Base-by-base conservation (phyloP, 2,329 filamentous ascomycete species). In the Periconia macrospinosa region DNA sequence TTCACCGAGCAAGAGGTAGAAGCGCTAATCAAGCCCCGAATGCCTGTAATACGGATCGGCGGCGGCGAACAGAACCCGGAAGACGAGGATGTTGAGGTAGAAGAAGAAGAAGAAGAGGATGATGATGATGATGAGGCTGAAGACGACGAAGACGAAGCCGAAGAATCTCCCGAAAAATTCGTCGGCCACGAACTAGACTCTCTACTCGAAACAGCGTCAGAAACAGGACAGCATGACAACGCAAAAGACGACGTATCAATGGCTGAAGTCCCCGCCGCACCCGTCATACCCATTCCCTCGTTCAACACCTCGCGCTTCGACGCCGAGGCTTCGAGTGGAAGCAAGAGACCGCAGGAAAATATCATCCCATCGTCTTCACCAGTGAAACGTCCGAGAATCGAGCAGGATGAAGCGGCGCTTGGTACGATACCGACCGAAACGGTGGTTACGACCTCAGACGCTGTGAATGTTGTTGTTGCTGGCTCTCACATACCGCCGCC, bases 1-100 rank as follows among this genome's bases (percentile, higher is more conserved):
- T 86, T 63, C 80, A 71, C 81, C 11, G 83, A 87, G 47, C 78
- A 83, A 52, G 83, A 82, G 15, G 84, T 94, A 1, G 92, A 97
- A 73, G 82, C 89, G 10, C 71, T 97, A 52, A 78, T 91, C 19
- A 63, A 78, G 54, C 79, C 79, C 6, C 67, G 79, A 17, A 74
- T 81, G 73, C 78, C 79, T 0, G 70, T 75, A 1, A 73, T 79
- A 19, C 68, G 66, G 17, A 53, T 65, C 23, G 64, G 65, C 14
- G 45, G 40, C 1, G 60, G 64, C 11, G 62, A 65, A 20, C 40
- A 49, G 3, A 66, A 66, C 7, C 37, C 15, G 3, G 46, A 56
- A n/a, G 57, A 62, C 6, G 68, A 62, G 13, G 65, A 64, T 1
- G 51, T 58, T 3, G 63, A 67, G 1, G 62, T 69, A 15, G 63